Percentiles rank a stretch among this genome's conserved stretches.
These are phyloP conservation scores for Phytophthora syringae DNA, from an alignment of 352 stramenopile genomes.

Conservation along the genomic window DNA sequence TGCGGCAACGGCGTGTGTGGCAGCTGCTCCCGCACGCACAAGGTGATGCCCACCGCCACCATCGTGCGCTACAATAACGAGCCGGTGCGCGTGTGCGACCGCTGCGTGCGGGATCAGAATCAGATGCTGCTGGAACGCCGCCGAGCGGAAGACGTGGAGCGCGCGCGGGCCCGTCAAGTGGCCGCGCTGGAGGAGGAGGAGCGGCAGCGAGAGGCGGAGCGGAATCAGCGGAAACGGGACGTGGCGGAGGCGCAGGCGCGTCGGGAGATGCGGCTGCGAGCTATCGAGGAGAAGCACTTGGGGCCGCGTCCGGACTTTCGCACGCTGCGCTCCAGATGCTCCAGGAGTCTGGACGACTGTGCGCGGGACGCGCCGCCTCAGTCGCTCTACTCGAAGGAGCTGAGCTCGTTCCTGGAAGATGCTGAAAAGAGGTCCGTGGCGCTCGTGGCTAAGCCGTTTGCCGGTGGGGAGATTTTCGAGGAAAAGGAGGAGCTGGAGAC, in stretches of 20 bases:
- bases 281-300: slow-evolving; percentile 67
- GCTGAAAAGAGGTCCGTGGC: slow-evolving; percentile 62
- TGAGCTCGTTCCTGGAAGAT: slow-evolving; percentile 62
- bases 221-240: slow-evolving; percentile 57
- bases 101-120: slow-evolving; percentile 79
- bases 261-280: slow-evolving; percentile 48
- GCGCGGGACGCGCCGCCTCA: slow-evolving; percentile 25
- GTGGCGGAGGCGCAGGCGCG: slow-evolving; percentile 51
- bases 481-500: slow-evolving; percentile 33
- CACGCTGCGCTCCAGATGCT: slow-evolving; percentile 44
- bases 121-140: slow-evolving; percentile 75
- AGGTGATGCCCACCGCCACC: slow-evolving; percentile 70
- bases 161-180: slow-evolving; percentile 73
- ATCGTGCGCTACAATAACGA: slow-evolving; percentile 82
- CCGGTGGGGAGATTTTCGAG: slow-evolving; percentile 24
- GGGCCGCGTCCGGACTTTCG: slow-evolving; percentile 54
- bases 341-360: slow-evolving; percentile 65
- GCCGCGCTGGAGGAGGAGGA: slow-evolving; percentile 73
- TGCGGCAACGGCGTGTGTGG: slow-evolving; percentile 85
- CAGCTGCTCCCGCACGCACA: slow-evolving; percentile 77
- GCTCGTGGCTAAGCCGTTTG: slow-evolving; percentile 46
- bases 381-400: slow-evolving; percentile 50
- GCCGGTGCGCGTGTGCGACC: slow-evolving; percentile 81
- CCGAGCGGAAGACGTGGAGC: slow-evolving; percentile 73
- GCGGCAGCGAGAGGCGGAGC: slow-evolving; percentile 60